Base-by-base conservation (phyloP, 371 early-diverging fungal genomes). In the Circinella minor region DNA sequence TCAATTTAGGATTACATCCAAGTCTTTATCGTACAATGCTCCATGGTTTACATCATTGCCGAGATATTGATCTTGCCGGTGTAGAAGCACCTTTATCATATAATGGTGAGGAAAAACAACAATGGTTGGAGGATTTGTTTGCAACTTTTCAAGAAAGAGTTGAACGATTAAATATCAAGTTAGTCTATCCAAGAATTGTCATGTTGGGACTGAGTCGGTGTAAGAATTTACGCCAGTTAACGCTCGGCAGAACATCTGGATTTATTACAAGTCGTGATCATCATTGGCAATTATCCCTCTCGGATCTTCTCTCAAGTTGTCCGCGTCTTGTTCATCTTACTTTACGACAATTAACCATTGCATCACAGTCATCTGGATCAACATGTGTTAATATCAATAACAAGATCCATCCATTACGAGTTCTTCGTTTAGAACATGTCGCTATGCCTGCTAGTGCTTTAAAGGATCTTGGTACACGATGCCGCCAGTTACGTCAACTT, bases 171-270 rank as follows among this genome's bases (percentile, higher is more conserved):
- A n/a, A 57, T 9, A 57, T 57, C 27, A 57, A 95, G 0, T 81
- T 66, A 1, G 65, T 65, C 39, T 70, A 77, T 0, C 76, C 74
- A 15, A 71, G 71, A 5, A 90, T 74, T 20, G 83, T 78, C 3
- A 89, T 55, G 61, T 95, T 88, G 11, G 57, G 57, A 18, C 4
- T 57, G 57, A 57, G 36, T 18, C 57, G 36, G 36, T 57, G 57
- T 14, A 18, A 34, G 34, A 57, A 57, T n/a, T 34, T 57, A n/a
- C 57, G 57, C 34, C 2, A 57, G 4, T 27, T 57, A 27, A 57
- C 57, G 27, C 11, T 57, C 34, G 4, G 57, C 27, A 5, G 57
- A 11, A 57, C 57, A 14, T 57, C 57, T 3, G 57, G 57, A 14
- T 57, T 57, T 34, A 27, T 57, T 34, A 57, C 57, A 13, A 57